A percentile compares a stretch with the other conserved stretches of the same genome.
Evolutionary conservation across 2,329 filamentous ascomycete genomes (phyloP).

Genomic region (Allantophomopsis lycopodina): DNA sequence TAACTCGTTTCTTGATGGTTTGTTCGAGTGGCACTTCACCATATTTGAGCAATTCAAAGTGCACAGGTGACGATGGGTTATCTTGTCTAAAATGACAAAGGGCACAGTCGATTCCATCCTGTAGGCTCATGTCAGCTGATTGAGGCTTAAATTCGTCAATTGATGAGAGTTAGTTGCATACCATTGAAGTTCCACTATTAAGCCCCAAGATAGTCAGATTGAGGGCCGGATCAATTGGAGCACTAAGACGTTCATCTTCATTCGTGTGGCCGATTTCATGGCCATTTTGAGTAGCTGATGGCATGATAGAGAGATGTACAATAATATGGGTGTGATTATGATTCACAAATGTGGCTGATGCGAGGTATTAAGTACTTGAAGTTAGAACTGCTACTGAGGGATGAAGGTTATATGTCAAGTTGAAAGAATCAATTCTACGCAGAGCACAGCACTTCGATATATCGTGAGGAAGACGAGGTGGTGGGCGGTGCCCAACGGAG

Average conservation of each 20-base stretch:
- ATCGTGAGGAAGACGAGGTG: not conserved
- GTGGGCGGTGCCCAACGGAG: not conserved
- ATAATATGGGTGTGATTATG: too few relatives aligned
- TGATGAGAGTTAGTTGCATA: conserved; percentile 2
- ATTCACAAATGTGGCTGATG: too few relatives aligned
- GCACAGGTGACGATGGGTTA: conserved; percentile 34
- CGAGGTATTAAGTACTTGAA: too few relatives aligned
- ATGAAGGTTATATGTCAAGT: too few relatives aligned
- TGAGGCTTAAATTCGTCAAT: not conserved
- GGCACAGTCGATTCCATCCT: conserved; percentile 41
- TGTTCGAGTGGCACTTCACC: conserved; percentile 38
- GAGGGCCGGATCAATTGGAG: conserved; percentile 15
- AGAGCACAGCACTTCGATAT: not conserved
- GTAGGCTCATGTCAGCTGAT: not conserved
- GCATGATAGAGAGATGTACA: too few relatives aligned
- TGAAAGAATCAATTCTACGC: too few relatives aligned
- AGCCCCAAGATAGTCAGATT: conserved; percentile 39
- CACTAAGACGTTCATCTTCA: too few relatives aligned
- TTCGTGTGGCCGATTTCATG: too few relatives aligned
- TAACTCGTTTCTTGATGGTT: conserved; percentile 38
- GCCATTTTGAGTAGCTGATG: too few relatives aligned
- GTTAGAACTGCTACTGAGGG: too few relatives aligned
- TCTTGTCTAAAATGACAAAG: conserved; percentile 41
- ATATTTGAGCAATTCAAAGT: conserved; percentile 42
- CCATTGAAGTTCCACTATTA: conserved; percentile 38